Evolutionary conservation across 495 filamentous ascomycete species (phyloP).

Genomic region (Annulohypoxylon stygium): DNA sequence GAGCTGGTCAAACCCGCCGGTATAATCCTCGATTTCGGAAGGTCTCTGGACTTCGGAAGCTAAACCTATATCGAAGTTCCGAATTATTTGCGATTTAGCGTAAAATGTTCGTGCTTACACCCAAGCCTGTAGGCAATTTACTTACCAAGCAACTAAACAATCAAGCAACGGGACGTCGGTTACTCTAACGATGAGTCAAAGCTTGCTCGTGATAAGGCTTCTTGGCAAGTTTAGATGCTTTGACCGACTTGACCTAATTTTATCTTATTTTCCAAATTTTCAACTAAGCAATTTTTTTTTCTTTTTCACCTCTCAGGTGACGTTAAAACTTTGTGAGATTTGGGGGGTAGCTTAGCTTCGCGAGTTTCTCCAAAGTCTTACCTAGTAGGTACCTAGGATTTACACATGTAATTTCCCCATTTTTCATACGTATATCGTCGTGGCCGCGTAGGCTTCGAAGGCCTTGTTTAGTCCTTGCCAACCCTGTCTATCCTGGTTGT

Average conservation of each 20-base stretch:
- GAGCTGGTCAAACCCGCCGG: constrained; percentile 12
- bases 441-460: constrained; percentile 6
- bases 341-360: background rate
- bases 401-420: background rate
- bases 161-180: constrained; percentile 14
- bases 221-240: constrained; percentile 12
- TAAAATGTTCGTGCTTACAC: background rate
- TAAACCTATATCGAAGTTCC: constrained; percentile 13
- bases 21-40: constrained; percentile 8
- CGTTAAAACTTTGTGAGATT: background rate
- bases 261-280: background rate
- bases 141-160: background rate
- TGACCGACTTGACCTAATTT: background rate
- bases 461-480: background rate
- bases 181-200: constrained; percentile 17
- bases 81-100: constrained; percentile 17
- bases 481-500: background rate
- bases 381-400: background rate
- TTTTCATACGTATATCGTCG: background rate
- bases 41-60: background rate
- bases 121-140: background rate
- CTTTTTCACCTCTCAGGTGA: constrained; percentile 1
- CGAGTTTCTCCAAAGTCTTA: background rate
- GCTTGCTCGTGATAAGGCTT: constrained; percentile 17
- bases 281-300: background rate